These are phyloP conservation scores for Penicillium dipodomyicola DNA, from an alignment of 495 filamentous ascomycete species.

Conservation along the genomic window DNA sequence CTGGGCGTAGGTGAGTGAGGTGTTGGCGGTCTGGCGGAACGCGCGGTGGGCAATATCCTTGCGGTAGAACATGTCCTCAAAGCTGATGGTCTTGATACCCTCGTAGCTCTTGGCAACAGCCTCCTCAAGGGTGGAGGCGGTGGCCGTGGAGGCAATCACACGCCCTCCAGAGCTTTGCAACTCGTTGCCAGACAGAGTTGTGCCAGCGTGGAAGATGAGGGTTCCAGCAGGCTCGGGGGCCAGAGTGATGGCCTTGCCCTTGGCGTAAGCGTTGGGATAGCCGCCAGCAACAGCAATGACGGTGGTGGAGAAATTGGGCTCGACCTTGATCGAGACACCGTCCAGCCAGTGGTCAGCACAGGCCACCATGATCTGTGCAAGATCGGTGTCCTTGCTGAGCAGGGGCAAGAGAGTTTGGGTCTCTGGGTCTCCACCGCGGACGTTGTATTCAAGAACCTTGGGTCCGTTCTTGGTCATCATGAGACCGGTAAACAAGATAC, in stretches of 20 bases:
- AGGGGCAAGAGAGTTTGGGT: constrained; percentile 89
- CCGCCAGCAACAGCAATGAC: constrained; percentile 92
- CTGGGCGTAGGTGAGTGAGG: constrained; percentile 82
- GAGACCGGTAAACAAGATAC: constrained; percentile 89
- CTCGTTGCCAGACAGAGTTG: constrained; percentile 57
- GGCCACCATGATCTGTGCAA: constrained; percentile 87
- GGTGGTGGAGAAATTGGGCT: constrained; percentile 71
- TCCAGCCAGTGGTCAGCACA: constrained; percentile 75
- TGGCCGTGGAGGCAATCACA: constrained; percentile 85
- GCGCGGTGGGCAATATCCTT: constrained; percentile 84
- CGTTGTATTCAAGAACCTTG: constrained; percentile 94
- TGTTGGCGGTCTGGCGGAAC: constrained; percentile 41
- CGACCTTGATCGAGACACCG: constrained; percentile 63
- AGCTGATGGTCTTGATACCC: constrained; percentile 74
- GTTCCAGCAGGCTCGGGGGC: constrained; percentile 49
- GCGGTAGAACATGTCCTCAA: constrained; percentile 88
- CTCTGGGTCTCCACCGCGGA: constrained; percentile 94
- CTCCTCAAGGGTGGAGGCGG: constrained; percentile 67
- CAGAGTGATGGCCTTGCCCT: constrained; percentile 72
- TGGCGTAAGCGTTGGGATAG: constrained; percentile 88
- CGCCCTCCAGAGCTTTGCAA: constrained; percentile 80
- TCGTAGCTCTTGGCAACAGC: constrained; percentile 83
- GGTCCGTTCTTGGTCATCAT: constrained; percentile 91
- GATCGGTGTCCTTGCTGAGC: constrained; percentile 73
- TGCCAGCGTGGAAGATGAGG: constrained; percentile 92